Conservation (phyloP, 805 yeast species). For the Diddensiella caesifluorescens region DNA sequence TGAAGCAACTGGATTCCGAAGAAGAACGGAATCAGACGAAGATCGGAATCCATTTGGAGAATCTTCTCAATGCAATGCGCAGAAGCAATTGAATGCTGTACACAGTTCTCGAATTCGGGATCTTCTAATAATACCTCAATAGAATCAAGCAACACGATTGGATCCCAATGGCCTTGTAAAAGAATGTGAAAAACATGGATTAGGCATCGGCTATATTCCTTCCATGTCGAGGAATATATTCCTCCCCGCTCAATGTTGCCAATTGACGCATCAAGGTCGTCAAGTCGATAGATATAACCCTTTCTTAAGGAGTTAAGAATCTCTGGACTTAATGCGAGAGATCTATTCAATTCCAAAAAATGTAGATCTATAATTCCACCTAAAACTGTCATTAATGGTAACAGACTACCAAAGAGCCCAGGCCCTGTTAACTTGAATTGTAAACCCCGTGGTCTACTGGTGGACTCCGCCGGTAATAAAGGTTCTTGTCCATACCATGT, state of each 20-base stretch:
- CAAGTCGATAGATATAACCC: neutral
- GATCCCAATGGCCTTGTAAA: slow-evolving; percentile 26
- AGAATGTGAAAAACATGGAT: slow-evolving; percentile 27
- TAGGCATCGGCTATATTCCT: slow-evolving; percentile 18
- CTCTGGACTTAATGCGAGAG: neutral
- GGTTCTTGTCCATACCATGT: slow-evolving; percentile 28
- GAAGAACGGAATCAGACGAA: slow-evolving; percentile 27
- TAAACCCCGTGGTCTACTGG: slow-evolving; percentile 26
- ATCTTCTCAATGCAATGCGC: slow-evolving; percentile 23
- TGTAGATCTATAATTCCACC: slow-evolving; percentile 28
- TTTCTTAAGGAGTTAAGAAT: slow-evolving; percentile 6
- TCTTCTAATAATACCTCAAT: slow-evolving; percentile 19
- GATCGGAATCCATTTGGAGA: slow-evolving; percentile 25
- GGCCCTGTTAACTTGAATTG: slow-evolving; percentile 13
- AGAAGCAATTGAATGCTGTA: slow-evolving; percentile 24
- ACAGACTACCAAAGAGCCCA: slow-evolving; percentile 37
- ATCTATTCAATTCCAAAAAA: slow-evolving; percentile 8
- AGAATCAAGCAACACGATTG: slow-evolving; percentile 24
- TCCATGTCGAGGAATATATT: slow-evolving; percentile 15
- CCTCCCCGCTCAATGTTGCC: slow-evolving; percentile 7
- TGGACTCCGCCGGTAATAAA: slow-evolving; percentile 28
- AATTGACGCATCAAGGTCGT: slow-evolving; percentile 8
- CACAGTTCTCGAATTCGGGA: slow-evolving; percentile 20
- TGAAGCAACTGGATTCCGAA: slow-evolving; percentile 28
- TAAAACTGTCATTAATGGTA: slow-evolving; percentile 32